Conservation (phyloP, 192 early-diverging fungal genomes). For the Chytriomyces confervae region DNA sequence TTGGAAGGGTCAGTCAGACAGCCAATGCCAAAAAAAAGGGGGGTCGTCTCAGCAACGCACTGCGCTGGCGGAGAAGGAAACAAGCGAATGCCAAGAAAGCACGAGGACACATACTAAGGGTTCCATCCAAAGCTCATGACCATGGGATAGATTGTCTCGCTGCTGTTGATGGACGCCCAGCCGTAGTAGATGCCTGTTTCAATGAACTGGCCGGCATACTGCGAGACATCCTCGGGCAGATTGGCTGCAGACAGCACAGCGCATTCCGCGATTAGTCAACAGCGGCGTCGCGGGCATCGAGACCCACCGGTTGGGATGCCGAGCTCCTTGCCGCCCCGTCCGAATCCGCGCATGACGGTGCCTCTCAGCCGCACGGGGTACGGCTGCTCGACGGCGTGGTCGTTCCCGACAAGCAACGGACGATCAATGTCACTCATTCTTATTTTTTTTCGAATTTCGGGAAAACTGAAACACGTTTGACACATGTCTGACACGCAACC, state of each 20-base stretch:
- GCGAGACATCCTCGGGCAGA: constrained; percentile 77
- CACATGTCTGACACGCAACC: not conserved
- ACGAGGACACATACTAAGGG: constrained; percentile 65
- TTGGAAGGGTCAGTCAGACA: not conserved
- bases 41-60: not conserved
- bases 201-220: constrained; percentile 63
- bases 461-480: not conserved
- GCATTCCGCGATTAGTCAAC: not conserved
- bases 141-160: constrained; percentile 81
- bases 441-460: not conserved
- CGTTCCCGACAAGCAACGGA: constrained; percentile 26
- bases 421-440: not conserved
- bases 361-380: constrained; percentile 82
- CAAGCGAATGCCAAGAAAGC: not conserved
- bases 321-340: constrained; percentile 93
- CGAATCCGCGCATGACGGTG: constrained; percentile 87
- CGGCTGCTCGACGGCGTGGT: constrained; percentile 53
- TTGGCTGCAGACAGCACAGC: constrained; percentile 70
- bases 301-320: constrained; percentile 92
- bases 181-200: constrained; percentile 95
- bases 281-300: not conserved
- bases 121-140: constrained; percentile 99
- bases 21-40: not conserved
- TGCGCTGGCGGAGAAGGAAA: not conserved
- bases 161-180: constrained; percentile 79